Evolutionary conservation across 1,284 basidiomycete genomes (phyloP).

Genomic region (Puccinia triticina): DNA sequence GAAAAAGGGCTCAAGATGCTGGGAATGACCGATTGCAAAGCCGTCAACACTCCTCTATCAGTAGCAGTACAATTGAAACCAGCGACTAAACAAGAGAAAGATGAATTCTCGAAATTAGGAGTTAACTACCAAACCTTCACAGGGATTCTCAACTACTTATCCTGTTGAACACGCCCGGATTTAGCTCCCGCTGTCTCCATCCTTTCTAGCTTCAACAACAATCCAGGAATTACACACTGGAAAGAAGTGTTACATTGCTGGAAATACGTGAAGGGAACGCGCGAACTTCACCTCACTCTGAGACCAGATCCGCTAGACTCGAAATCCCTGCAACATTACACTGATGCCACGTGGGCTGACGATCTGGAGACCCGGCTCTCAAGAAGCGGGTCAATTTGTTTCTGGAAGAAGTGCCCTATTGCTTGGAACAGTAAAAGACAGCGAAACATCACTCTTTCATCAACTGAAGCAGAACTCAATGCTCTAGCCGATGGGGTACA

Average conservation of each 20-base stretch:
- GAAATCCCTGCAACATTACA: neutral
- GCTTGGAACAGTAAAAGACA: conserved; percentile 8
- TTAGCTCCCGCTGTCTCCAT: neutral
- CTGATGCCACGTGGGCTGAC: neutral
- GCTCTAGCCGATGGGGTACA: neutral
- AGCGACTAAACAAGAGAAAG: conserved; percentile 3
- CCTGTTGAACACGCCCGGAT: neutral
- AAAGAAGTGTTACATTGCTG: neutral
- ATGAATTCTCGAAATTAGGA: neutral
- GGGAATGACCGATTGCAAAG: neutral
- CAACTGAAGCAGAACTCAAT: neutral
- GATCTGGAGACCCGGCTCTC: neutral
- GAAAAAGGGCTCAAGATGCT: neutral
- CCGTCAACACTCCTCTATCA: neutral
- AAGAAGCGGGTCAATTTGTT: neutral
- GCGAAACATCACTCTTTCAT: neutral
- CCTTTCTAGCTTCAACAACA: neutral
- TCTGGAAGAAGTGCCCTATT: neutral
- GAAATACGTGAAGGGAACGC: neutral
- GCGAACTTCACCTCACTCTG: neutral
- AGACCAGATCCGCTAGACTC: neutral
- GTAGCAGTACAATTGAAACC: neutral
- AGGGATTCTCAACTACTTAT: conserved; percentile 15
- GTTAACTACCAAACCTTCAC: neutral
- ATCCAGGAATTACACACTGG: neutral